Evolutionary conservation across 768 basidiomycete genomes (phyloP).

Genomic region (Podaxis carcinomalis): DNA sequence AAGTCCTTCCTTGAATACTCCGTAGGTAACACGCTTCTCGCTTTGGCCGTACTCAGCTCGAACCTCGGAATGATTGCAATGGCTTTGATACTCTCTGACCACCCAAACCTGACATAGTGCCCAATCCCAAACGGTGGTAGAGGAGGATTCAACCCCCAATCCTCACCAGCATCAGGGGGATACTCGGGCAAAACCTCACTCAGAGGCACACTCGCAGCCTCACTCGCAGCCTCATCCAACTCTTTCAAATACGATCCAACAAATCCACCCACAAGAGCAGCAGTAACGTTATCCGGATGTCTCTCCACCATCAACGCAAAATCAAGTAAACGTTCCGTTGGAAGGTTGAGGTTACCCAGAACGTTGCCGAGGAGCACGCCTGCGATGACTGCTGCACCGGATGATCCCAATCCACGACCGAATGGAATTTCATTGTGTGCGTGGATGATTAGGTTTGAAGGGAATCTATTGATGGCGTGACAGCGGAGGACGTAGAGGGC

Average conservation of each 20-base stretch:
- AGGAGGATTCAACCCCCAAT: slow-evolving; percentile 90
- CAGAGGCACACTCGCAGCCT: slow-evolving; percentile 86
- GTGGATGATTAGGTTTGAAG: slow-evolving; percentile 69
- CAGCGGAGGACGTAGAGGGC: slow-evolving; percentile 98
- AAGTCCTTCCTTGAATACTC: slow-evolving; percentile 87
- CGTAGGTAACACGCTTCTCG: slow-evolving; percentile 82
- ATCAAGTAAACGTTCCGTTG: slow-evolving; percentile 76
- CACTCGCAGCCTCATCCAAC: slow-evolving; percentile 73
- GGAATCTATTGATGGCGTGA: slow-evolving; percentile 70
- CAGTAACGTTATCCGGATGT: slow-evolving; percentile 98
- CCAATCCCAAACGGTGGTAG: slow-evolving; percentile 88
- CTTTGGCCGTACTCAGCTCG: slow-evolving; percentile 94
- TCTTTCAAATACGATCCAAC: slow-evolving; percentile 94
- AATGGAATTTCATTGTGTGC: slow-evolving; percentile 94
- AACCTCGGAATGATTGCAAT: slow-evolving; percentile 94
- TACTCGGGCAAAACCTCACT: slow-evolving; percentile 97
- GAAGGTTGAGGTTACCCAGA: slow-evolving; percentile 71
- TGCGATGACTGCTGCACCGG: slow-evolving; percentile 97
- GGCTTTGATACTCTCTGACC: slow-evolving; percentile 82
- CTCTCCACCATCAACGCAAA: slow-evolving; percentile 99
- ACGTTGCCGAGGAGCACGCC: slow-evolving; percentile 87
- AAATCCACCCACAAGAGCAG: slow-evolving; percentile 94
- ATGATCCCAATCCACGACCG: slow-evolving; percentile 95
- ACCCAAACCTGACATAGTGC: slow-evolving; percentile 87
- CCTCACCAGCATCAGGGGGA: slow-evolving; percentile 85